Base-by-base conservation (phyloP, 2,329 filamentous ascomycete species). In the Aspergillus vadensis region DNA sequence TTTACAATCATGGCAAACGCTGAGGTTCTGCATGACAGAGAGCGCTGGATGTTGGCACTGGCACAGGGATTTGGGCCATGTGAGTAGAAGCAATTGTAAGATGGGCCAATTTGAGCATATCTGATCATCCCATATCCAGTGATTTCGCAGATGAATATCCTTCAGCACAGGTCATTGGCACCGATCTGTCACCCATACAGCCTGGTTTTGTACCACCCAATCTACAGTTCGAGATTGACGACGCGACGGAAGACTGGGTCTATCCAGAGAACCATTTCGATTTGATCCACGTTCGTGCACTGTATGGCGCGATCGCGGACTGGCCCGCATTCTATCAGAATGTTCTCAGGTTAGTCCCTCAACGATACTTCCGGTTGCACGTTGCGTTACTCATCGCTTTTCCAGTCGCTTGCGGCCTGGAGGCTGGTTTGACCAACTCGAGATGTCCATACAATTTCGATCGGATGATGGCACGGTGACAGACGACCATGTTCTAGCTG, bases 211-310 rank as follows among this genome's bases (percentile, higher is more conserved):
- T 90, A 0, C 88, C 89, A 0, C 83, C 83, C 6, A 91, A 91
- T 64, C 85, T 91, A 19, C 82, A 83, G 59, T 91, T 91, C 65
- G 86, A 85, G 65, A 83, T 91, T 38, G 88, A 91, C 67, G 88
- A 91, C 67, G 78, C 78, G 67, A 78, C 81, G 3, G 82, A 84
- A 61, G 80, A 86, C 47, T 86, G 84, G 83, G 76, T 81, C 76
- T 62, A 84, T 70, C 76, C 79, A 0, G 66, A 76, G 51, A 59
- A 62, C n/a, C 67, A 77, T 62, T 79, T 85, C 63, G 84, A 87
- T 70, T 81, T 83, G 51, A 79, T 88, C 52, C 85, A 87, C 71
- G 66, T 67, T 21, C 67, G 69, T 32, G 55, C 61, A 5, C 32
- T 72, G n/a, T 69, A 70, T 39, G 68, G 69, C 36, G 69, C 56